Percentiles rank a stretch among this genome's conserved stretches.
These are phyloP conservation scores for Diplodia scrobiculata DNA, from an alignment of 2,329 filamentous ascomycete genomes.

Conservation along the genomic window DNA sequence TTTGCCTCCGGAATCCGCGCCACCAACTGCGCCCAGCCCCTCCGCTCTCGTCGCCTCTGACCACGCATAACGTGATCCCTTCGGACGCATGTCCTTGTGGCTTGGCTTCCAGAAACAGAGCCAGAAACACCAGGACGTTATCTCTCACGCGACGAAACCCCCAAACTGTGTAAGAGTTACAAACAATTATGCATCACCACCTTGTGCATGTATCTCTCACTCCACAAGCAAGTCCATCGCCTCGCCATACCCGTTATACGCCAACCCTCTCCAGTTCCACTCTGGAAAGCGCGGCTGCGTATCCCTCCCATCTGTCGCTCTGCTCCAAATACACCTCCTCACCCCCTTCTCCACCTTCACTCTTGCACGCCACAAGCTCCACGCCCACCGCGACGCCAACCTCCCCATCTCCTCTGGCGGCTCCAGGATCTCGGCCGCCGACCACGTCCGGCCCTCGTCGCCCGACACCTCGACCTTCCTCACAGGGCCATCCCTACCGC, in stretches of 20 bases:
- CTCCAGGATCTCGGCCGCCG: slow-evolving; percentile 47
- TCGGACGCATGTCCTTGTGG: not conserved
- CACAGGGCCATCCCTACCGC: slow-evolving; percentile 57
- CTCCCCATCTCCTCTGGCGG: slow-evolving; percentile 8
- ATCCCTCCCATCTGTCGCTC: slow-evolving; percentile 59
- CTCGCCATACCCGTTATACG: slow-evolving; percentile 63
- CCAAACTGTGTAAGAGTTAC: not conserved
- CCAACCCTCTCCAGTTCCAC: slow-evolving; percentile 63
- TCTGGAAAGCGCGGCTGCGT: slow-evolving; percentile 52
- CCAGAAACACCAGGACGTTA: not conserved
- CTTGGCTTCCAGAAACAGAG: not conserved
- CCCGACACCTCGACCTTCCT: slow-evolving; percentile 56
- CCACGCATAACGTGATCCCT: not conserved
- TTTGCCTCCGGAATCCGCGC: not conserved
- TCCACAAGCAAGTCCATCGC: slow-evolving; percentile 52
- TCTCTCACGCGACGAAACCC: not conserved
- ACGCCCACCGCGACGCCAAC: slow-evolving; percentile 54
- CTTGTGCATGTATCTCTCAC: slow-evolving; percentile 24
- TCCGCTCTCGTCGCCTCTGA: not conserved
- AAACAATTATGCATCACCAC: not conserved
- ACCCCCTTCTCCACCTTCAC: slow-evolving; percentile 49
- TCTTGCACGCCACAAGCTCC: slow-evolving; percentile 57
- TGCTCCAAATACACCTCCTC: slow-evolving; percentile 53
- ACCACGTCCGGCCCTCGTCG: slow-evolving; percentile 55
- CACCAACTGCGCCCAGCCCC: not conserved